These are phyloP conservation scores for Neonothopanus nambi DNA, from an alignment of 1,284 basidiomycete genomes.

Conservation along the genomic window DNA sequence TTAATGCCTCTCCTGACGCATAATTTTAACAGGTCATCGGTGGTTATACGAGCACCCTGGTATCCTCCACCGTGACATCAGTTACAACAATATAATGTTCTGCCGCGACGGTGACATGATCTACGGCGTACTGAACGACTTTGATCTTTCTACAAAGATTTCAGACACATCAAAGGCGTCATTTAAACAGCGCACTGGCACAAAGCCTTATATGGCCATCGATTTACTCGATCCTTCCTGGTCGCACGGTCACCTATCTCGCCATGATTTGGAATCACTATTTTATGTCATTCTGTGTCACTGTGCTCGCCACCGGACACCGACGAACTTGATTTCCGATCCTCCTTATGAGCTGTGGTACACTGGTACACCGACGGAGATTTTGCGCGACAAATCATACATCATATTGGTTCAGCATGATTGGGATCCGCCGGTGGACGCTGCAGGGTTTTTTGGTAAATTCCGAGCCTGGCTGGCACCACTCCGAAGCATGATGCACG, in stretches of 20 bases:
- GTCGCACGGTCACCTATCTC: constrained; percentile 1
- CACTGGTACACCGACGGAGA: too few species aligned
- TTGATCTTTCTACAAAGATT: neutral
- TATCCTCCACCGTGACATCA: constrained; percentile 3
- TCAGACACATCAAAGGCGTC: neutral
- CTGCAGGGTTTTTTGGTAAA: too few species aligned
- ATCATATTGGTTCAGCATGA: too few species aligned
- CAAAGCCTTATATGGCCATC: constrained; percentile 10
- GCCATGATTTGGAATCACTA: constrained; percentile 11
- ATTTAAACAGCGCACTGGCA: constrained; percentile 5
- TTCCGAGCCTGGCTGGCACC: too few species aligned
- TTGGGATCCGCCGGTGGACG: too few species aligned
- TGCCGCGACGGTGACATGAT: neutral
- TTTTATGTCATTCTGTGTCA: constrained; percentile 9
- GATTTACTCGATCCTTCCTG: neutral
- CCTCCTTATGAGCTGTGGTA: too few species aligned
- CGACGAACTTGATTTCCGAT: too few species aligned
- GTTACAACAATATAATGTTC: constrained; percentile 3
- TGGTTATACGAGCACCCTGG: neutral
- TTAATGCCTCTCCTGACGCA: neutral
- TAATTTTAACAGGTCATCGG: neutral
- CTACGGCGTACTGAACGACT: constrained; percentile 2
- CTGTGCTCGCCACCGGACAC: neutral
- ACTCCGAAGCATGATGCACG: too few species aligned
- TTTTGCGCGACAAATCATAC: too few species aligned